Percentiles rank a stretch among this genome's conserved stretches.
These are phyloP conservation scores for Ganoderma lucidum DNA, from an alignment of 1,284 basidiomycete species.

Conservation along the genomic window DNA sequence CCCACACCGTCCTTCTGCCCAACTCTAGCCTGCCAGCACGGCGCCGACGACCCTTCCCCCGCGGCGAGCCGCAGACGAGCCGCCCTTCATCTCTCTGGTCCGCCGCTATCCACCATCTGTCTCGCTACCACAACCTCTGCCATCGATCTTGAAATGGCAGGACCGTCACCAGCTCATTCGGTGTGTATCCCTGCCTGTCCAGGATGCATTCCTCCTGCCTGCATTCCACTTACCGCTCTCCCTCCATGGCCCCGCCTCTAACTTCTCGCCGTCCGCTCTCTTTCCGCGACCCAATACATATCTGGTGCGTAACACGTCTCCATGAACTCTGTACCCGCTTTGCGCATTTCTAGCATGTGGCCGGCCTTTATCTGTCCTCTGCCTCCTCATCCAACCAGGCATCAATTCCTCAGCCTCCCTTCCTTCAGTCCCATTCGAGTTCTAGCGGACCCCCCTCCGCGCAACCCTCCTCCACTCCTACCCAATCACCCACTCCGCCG, in stretches of 20 bases:
- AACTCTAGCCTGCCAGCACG: constrained; percentile 3
- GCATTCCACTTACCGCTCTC: background rate
- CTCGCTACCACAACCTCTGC: constrained; percentile 3
- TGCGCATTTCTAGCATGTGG: constrained; percentile 7
- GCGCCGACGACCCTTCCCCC: background rate
- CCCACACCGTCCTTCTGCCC: background rate
- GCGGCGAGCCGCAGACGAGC: constrained; percentile 9
- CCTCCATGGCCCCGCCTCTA: background rate
- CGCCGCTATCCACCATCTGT: background rate
- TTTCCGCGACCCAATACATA: background rate
- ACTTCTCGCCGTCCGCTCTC: background rate
- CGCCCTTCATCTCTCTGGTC: background rate
- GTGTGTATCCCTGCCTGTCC: background rate
- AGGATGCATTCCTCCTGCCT: background rate
- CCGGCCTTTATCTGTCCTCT: constrained; percentile 13
- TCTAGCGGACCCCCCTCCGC: constrained; percentile 18
- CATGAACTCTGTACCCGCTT: background rate
- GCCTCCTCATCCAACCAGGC: constrained; percentile 1
- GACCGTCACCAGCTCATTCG: constrained; percentile 15
- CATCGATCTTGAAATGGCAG: constrained; percentile 30
- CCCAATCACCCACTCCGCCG: constrained; percentile 20
- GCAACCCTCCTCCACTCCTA: constrained; percentile 22
- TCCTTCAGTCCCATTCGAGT: constrained; percentile 10
- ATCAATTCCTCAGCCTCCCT: constrained; percentile 11
- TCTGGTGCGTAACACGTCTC: constrained; percentile 20